Base-by-base conservation (phyloP, 495 filamentous ascomycete species). In the Podospora pseudocomata region DNA sequence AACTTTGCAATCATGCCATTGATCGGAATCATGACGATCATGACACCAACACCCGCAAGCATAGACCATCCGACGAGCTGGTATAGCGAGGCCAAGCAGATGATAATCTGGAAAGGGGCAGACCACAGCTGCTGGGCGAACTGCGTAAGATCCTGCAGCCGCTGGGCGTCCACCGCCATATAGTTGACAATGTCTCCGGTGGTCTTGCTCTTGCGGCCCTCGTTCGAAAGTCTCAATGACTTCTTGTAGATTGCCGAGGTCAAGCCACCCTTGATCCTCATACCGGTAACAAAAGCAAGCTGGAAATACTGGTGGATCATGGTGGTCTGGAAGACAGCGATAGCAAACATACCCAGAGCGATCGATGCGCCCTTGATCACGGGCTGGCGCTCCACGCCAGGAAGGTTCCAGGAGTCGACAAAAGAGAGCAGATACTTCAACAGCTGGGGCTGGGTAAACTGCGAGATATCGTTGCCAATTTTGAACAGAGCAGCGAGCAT, bases 171-270 rank as follows among this genome's bases (percentile, higher is more conserved):
- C 23, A 98, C 94, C 27, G 96, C 95, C 92, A 98, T 98, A 76
- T 96, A 92, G 72, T 98, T 99, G 71, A 99, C 96, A 78, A 98
- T 97, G 77, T 99, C 96, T 60, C 96, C 96, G 2, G 96, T 98
- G 3, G 93, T 92, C 80, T 98, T 97, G 26, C 87, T 74, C n/a
- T 91, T 85, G 56, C 94, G 86, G 18, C 94, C 96, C 80, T 99
- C 96, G 73, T 96, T 97, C 0, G 93, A 97, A 13, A 99, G 84
- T 63, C 86, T 90, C 75, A 97, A 84, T 1, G 92, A 89, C 79
- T 99, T 99, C 57, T 89, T 85, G 74, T 97, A 99, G 68, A 98
- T 97, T 64, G 94, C 86, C 0, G 93, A 90, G 11, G 92, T 96
- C 72, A 99, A 75, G 23, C 92, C 85, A 32, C 92, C 91, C 79